Base-by-base conservation (phyloP, 345 rosid species). In the Gossypium anomalum region DNA sequence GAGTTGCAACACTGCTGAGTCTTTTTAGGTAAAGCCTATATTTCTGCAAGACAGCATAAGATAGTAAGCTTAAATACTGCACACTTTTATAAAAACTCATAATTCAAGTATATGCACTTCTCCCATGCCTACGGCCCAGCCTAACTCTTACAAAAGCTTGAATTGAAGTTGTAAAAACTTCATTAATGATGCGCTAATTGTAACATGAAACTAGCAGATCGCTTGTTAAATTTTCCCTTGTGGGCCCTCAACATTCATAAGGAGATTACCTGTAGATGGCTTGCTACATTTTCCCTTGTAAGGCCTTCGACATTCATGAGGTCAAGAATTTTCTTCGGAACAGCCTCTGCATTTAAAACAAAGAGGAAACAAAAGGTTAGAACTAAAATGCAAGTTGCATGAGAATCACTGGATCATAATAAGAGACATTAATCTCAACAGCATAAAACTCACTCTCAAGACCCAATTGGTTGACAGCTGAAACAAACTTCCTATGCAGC, bases 241-340 rank as follows among this genome's bases (percentile, higher is more conserved):
- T 34, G 41, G 6, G 41, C 41, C 41, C 41, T 34, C 41, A 25
- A 41, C n/a, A 38, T 4, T 23, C 22, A 25, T 29, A 77, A 77
- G 29, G 44, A 56, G 51, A 43, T 67, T 81, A 80, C 99, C 97
- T 95, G 98, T 75, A 95, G 83, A 84, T 95, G 99, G 76, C 99
- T 93, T 47, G 99, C 99, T 29, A 95, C 99, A 78, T 95, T 95
- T 85, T 95, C 97, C 81, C 99, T 91, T 7, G 98, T 91, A 72
- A 93, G 90, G 74, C 92, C 88, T 67, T 91, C 99, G 64, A 91
- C 88, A 75, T 91, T 89, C 99, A 95, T 95, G 73, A 87, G 76
- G 78, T 93, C 98, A 67, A 93, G 97, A 76, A 95, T 91, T 76
- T 93, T 95, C 80, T 93, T 95, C 0, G 99, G 99, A 59, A 95